A percentile compares a stretch with the other conserved stretches of the same genome.
These are phyloP conservation scores for Penstemon davidsonii DNA, from an alignment of 257 asterid genomes.

Conservation along the genomic window DNA sequence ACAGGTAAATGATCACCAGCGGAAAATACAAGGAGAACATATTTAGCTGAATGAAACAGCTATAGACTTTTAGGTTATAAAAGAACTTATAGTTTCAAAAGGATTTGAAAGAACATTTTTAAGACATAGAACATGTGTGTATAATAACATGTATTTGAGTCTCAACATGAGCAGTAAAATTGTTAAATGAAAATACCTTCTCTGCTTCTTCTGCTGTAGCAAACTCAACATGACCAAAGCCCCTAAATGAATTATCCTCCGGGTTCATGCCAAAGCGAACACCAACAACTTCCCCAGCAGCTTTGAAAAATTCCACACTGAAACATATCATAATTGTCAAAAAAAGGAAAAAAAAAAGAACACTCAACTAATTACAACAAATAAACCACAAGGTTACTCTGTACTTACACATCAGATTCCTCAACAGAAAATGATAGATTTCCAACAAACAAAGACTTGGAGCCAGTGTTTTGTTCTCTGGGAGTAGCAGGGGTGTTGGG, in stretches of 20 bases:
- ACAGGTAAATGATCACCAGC: neutral
- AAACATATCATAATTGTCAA: neutral
- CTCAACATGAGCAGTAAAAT: neutral
- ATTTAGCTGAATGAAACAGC: neutral
- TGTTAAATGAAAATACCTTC: constrained; percentile 45
- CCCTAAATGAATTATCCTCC: constrained; percentile 58
- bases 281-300: constrained; percentile 67
- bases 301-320: constrained; percentile 75
- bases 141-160: neutral
- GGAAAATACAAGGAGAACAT: neutral
- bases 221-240: constrained; percentile 93
- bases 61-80: neutral
- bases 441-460: constrained; percentile 74
- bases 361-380: neutral
- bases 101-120: neutral
- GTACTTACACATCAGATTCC: constrained; percentile 63
- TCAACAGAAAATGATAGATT: constrained; percentile 62
- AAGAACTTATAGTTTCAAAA: too few species aligned
- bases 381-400: neutral
- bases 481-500: constrained; percentile 54
- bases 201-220: constrained; percentile 65
- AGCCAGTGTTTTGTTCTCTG: constrained; percentile 41
- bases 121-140: neutral
- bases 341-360: neutral
- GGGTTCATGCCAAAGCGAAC: constrained; percentile 53